These are phyloP conservation scores for Chalciporus sphaerocephalus DNA, from an alignment of 768 basidiomycete genomes.

Conservation along the genomic window DNA sequence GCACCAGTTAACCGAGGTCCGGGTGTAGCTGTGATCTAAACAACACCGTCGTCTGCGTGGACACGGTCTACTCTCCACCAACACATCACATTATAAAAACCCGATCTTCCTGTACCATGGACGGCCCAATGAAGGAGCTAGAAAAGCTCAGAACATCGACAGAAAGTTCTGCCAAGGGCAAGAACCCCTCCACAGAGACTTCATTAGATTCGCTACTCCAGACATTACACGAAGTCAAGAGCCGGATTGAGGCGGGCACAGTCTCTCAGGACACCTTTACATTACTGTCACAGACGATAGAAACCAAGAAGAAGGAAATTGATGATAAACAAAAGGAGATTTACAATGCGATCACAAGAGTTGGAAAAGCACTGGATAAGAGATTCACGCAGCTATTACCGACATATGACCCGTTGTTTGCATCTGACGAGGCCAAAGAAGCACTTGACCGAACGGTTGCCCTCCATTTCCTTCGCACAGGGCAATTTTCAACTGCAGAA, in stretches of 20 bases:
- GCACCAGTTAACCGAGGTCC: not conserved
- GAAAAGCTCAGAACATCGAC: slow-evolving; percentile 69
- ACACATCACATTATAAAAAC: not conserved
- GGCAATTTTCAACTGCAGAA: slow-evolving; percentile 74
- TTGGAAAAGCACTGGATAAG: slow-evolving; percentile 91
- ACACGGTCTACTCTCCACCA: not conserved
- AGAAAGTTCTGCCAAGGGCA: slow-evolving; percentile 44
- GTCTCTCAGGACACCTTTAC: slow-evolving; percentile 47
- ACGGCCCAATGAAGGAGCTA: slow-evolving; percentile 72
- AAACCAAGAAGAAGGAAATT: slow-evolving; percentile 74
- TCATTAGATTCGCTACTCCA: slow-evolving; percentile 63
- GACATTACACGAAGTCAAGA: slow-evolving; percentile 53
- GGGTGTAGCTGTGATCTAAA: not conserved
- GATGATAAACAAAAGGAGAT: slow-evolving; percentile 89
- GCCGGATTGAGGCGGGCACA: slow-evolving; percentile 45
- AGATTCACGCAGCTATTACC: slow-evolving; percentile 59
- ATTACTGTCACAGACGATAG: slow-evolving; percentile 54
- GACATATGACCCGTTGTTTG: slow-evolving; percentile 62
- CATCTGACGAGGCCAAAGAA: slow-evolving; percentile 50
- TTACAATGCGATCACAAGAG: slow-evolving; percentile 66
- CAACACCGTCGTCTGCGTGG: not conserved
- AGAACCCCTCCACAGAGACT: slow-evolving; percentile 48
- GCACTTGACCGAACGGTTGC: slow-evolving; percentile 71
- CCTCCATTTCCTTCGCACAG: slow-evolving; percentile 73
- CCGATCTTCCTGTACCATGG: slow-evolving; percentile 44